These are phyloP conservation scores for Gynostemma pentaphyllum DNA, from an alignment of 306 rosid genomes.

Conservation along the genomic window DNA sequence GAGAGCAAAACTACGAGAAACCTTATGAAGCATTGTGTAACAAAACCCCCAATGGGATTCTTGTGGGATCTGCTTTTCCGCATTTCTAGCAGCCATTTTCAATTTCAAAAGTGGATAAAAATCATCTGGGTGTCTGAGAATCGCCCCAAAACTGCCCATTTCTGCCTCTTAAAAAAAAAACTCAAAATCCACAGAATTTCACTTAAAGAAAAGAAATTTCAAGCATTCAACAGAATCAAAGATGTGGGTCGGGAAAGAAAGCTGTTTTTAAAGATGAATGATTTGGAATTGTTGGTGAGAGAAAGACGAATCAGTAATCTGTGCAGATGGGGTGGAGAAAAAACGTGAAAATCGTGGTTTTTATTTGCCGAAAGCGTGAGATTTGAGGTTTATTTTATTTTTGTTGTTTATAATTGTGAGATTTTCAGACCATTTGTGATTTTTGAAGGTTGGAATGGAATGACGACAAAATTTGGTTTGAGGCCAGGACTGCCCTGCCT, in stretches of 20 bases:
- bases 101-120: constrained; percentile 69
- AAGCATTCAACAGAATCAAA: too few species aligned
- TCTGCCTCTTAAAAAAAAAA: not conserved
- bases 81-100: constrained; percentile 56
- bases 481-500: too few species aligned
- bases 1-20: constrained; percentile 81
- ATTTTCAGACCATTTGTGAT: too few species aligned
- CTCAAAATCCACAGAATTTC: constrained; percentile 1
- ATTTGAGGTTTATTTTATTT: too few species aligned
- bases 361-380: not conserved
- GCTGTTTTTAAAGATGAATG: too few species aligned
- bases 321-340: too few species aligned
- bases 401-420: too few species aligned
- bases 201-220: too few species aligned
- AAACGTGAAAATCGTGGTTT: constrained; percentile 4
- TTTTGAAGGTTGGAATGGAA: too few species aligned
- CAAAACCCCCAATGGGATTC: constrained; percentile 93
- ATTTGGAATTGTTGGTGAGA: not conserved
- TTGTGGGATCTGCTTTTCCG: constrained; percentile 88
- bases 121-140: constrained; percentile 80
- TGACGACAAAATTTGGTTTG: too few species aligned
- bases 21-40: constrained; percentile 79
- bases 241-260: too few species aligned
- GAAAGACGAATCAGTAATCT: not conserved
- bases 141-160: constrained; percentile 63